Conservation (phyloP, 495 filamentous ascomycete species). For the Xylaria acuta region DNA sequence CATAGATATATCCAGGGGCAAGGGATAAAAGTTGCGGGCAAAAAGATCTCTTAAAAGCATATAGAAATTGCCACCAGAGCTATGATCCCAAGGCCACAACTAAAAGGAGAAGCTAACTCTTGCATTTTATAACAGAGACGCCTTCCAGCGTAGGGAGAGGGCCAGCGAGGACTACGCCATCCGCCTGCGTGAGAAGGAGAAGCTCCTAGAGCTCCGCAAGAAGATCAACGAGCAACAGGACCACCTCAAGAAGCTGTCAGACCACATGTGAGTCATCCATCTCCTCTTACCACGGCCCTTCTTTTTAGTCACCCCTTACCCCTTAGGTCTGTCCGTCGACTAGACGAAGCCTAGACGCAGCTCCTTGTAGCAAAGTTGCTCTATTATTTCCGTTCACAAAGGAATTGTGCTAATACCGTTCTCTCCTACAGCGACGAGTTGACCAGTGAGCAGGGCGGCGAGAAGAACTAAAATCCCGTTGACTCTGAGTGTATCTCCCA, state of each 20-base stretch:
- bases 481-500: neutral
- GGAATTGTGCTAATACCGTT: constrained; percentile 31
- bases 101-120: constrained; percentile 2
- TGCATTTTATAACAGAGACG: constrained; percentile 63
- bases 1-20: neutral
- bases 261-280: constrained; percentile 73
- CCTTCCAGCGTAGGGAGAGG: constrained; percentile 88
- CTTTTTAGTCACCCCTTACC: neutral
- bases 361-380: neutral
- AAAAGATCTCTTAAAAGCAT: neutral
- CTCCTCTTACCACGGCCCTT: constrained; percentile 21
- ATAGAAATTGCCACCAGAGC: neutral
- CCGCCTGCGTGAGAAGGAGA: constrained; percentile 81
- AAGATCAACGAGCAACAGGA: constrained; percentile 81
- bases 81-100: neutral
- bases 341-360: neutral
- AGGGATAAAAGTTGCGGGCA: neutral
- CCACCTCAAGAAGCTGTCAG: constrained; percentile 81
- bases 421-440: constrained; percentile 65
- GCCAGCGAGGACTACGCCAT: constrained; percentile 86
- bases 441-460: constrained; percentile 70
- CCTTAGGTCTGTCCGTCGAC: neutral
- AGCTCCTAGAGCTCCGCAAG: constrained; percentile 75
- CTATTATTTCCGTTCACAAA: neutral
- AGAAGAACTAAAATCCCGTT: constrained; percentile 66